Percentiles rank a stretch among this genome's conserved stretches.
Conservation (phyloP, 208 protist genomes). For the Acanthamoeba sp. region DNA sequence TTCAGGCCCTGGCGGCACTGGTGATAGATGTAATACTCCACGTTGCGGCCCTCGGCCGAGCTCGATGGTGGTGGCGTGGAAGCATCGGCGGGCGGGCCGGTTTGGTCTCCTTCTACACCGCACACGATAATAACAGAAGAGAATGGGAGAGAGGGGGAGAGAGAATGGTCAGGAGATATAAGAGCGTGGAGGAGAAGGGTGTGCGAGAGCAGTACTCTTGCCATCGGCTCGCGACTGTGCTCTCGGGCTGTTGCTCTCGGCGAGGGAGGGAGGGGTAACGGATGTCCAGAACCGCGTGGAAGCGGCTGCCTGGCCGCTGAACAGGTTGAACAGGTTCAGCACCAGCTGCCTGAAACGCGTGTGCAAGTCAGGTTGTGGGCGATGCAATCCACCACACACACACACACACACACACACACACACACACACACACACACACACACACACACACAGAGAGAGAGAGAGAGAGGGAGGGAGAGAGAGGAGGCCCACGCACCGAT, state of each 20-base stretch:
- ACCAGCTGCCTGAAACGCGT: constrained; percentile 56
- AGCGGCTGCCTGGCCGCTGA: constrained; percentile 24
- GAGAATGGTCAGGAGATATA: not conserved
- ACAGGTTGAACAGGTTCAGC: constrained; percentile 69
- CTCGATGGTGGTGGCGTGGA: too few species aligned
- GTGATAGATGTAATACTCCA: constrained; percentile 41
- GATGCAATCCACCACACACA: too few species aligned
- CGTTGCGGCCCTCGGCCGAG: not conserved
- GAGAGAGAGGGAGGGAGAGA: too few species aligned
- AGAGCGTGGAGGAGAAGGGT: not conserved
- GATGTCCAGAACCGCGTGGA: constrained; percentile 48
- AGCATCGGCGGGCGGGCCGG: too few species aligned
- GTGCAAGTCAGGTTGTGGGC: not conserved
- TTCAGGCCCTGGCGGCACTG: not conserved
- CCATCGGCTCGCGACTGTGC: not conserved
- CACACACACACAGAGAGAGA: too few species aligned
- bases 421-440: too few species aligned
- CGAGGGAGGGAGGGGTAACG: not conserved
- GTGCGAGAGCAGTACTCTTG: not conserved
- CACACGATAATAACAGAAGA: not conserved
- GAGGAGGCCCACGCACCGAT: not conserved
- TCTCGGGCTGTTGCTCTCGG: not conserved
- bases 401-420: too few species aligned
- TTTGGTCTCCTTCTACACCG: not conserved
- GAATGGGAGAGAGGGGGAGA: not conserved